Evolutionary conservation across 257 asterid genomes (phyloP).

Genomic region (Thymus quinquecostatus): DNA sequence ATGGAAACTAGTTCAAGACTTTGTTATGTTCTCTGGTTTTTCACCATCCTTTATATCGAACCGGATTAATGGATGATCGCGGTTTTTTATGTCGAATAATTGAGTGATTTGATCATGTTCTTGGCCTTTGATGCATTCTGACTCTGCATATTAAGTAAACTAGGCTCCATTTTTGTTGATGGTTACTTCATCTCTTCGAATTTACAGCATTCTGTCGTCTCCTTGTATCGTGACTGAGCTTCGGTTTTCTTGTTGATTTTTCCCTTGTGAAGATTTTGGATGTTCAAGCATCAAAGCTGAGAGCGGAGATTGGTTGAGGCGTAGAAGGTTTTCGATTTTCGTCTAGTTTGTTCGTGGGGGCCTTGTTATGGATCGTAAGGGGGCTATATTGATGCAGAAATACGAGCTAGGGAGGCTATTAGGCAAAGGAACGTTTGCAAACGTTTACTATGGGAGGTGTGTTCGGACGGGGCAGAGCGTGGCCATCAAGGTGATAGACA

Average conservation of each 20-base stretch:
- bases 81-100: not conserved
- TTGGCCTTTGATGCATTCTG: not conserved
- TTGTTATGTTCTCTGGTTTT: no score
- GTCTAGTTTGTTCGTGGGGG: constrained; percentile 8
- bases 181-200: not conserved
- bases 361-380: constrained; percentile 53
- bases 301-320: not conserved
- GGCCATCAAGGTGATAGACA: constrained; percentile 80
- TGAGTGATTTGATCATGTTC: constrained; percentile 5
- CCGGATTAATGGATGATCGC: no score
- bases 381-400: constrained; percentile 56
- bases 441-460: constrained; percentile 67
- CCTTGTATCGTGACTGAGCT: not conserved
- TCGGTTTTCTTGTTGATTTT: not conserved
- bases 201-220: not conserved
- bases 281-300: not conserved
- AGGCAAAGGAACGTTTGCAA: constrained; percentile 88
- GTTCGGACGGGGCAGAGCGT: constrained; percentile 64
- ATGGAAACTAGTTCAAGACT: no score
- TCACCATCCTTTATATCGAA: no score
- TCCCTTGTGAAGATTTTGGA: not conserved
- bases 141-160: not conserved
- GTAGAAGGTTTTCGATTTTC: not conserved
- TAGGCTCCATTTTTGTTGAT: not conserved
- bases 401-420: constrained; percentile 79